These are phyloP conservation scores for Phytophthora tubulina DNA, from an alignment of 352 stramenopile species.

Conservation along the genomic window DNA sequence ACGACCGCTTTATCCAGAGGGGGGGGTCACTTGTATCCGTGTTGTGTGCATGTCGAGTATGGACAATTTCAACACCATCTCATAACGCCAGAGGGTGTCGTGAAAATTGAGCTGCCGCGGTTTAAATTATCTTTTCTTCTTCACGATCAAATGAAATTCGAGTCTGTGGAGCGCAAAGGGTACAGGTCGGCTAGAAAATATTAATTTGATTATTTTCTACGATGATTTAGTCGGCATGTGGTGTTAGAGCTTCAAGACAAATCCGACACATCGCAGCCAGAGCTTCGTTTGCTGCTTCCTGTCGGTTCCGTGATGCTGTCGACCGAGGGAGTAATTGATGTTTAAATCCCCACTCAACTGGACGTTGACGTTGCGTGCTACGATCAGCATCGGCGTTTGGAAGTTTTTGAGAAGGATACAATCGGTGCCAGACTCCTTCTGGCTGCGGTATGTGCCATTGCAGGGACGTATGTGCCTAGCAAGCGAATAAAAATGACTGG, in stretches of 20 bases:
- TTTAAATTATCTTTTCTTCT: slow-evolving; percentile 55
- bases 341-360: slow-evolving; percentile 20
- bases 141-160: slow-evolving; percentile 28
- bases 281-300: slow-evolving; percentile 47
- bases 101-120: slow-evolving; percentile 57
- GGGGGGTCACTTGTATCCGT: slow-evolving; percentile 2
- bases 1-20: slow-evolving; percentile 38
- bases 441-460: slow-evolving; percentile 43
- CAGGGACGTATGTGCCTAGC: slow-evolving; percentile 39
- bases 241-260: slow-evolving; percentile 31
- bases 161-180: slow-evolving; percentile 50
- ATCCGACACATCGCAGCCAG: slow-evolving; percentile 24
- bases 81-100: background rate
- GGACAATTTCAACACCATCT: slow-evolving; percentile 46
- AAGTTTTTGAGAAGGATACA: slow-evolving; percentile 43
- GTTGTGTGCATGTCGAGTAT: slow-evolving; percentile 56
- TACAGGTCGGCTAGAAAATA: slow-evolving; percentile 48
- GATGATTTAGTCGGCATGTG: slow-evolving; percentile 51
- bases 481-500: slow-evolving; percentile 54
- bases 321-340: slow-evolving; percentile 33
- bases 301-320: slow-evolving; percentile 34
- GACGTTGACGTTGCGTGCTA: slow-evolving; percentile 39
- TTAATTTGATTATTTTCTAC: slow-evolving; percentile 53
- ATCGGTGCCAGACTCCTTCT: slow-evolving; percentile 52
- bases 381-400: slow-evolving; percentile 46